phyloP scores from a whole-genome alignment of 306 rosid genomes.

The Pueraria montana region DNA sequence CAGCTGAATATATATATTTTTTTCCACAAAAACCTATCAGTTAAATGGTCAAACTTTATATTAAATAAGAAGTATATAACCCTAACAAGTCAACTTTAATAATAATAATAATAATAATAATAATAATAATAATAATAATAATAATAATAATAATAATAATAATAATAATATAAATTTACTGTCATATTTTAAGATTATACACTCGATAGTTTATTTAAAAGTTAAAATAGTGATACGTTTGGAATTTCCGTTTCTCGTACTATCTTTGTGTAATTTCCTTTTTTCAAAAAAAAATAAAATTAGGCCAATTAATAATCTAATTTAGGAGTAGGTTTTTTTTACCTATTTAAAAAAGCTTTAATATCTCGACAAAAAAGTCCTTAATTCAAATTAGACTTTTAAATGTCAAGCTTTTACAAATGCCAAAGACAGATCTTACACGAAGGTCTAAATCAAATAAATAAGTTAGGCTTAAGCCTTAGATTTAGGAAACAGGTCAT shows the following conservation, averaged over 20 bases:
- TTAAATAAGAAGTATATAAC: too few species aligned
- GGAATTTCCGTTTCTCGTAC: too few species aligned
- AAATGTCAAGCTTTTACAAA: not conserved
- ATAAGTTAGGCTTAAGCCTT: not conserved
- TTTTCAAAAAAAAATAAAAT: too few species aligned
- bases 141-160: too few species aligned
- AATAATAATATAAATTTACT: too few species aligned
- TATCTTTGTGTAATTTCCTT: too few species aligned
- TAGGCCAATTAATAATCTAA: not conserved
- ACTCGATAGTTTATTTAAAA: not conserved
- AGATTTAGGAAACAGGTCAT: not conserved
- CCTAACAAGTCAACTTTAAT: not conserved
- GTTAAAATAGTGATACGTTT: too few species aligned
- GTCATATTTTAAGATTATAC: not conserved
- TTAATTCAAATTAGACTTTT: not conserved
- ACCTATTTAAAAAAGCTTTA: not conserved
- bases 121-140: too few species aligned
- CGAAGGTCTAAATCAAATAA: not conserved
- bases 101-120: too few species aligned
- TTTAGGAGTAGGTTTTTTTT: not conserved
- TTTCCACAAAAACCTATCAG: too few species aligned
- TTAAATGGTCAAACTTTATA: not conserved
- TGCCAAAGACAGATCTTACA: not conserved
- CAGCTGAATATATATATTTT: too few species aligned
- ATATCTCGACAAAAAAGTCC: not conserved